These are phyloP conservation scores for Amaranthus tricolor DNA, from an alignment of 179 eudicot species.

Conservation along the genomic window DNA sequence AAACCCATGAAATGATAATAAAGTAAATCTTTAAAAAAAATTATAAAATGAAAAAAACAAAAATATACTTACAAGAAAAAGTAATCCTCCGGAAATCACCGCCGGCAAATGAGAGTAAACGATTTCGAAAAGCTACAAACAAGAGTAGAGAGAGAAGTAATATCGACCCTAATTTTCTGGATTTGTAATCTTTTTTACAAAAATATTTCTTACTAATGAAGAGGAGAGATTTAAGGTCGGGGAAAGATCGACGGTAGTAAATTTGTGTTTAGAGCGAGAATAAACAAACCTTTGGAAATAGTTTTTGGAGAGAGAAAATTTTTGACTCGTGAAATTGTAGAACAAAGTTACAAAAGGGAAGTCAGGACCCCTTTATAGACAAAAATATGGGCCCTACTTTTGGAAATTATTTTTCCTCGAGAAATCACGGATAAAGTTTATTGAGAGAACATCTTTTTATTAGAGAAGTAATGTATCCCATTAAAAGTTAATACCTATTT, in stretches of 20 bases:
- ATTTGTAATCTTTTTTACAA: not conserved
- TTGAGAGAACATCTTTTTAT: too few relatives aligned
- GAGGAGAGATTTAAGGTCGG: not conserved
- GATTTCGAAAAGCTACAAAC: not conserved
- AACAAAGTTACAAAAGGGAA: not conserved
- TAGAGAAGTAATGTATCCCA: too few relatives aligned
- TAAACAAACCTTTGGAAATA: too few relatives aligned
- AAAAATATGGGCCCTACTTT: not conserved
- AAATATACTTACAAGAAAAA: not conserved
- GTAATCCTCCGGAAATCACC: not conserved
- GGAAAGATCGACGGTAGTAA: slow-evolving; percentile 18
- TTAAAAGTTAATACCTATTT: too few relatives aligned
- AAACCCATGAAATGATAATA: not conserved
- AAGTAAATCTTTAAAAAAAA: not conserved
- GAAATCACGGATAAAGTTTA: too few relatives aligned
- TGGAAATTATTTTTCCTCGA: not conserved
- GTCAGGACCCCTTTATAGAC: not conserved
- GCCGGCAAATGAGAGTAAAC: too few relatives aligned
- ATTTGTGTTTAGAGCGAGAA: not conserved
- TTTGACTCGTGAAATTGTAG: too few relatives aligned
- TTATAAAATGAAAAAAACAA: not conserved
- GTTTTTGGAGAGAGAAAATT: not conserved
- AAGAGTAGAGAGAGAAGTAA: not conserved
- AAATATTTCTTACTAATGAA: not conserved
- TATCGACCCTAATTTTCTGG: not conserved